Base-by-base conservation (phyloP, 1,284 basidiomycete species). In the Heterobasidion annosum region DNA sequence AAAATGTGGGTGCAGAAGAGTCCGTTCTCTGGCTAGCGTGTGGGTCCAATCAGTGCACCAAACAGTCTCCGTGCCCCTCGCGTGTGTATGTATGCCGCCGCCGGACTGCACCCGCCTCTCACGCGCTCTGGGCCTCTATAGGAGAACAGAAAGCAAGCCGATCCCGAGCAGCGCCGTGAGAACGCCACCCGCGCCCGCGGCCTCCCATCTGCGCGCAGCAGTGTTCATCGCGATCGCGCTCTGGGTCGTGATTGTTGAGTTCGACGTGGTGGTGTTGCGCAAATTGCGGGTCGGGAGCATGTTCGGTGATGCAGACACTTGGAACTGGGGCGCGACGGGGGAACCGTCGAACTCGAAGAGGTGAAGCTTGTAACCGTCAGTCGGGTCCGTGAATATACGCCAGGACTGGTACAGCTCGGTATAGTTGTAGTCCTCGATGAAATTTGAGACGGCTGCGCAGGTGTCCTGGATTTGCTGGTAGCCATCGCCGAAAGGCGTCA, bases 401-500 rank as follows among this genome's bases (percentile, higher is more conserved):
- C 82, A 90, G 7, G 61, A 58, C 50, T 62, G 55, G 68, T 79
- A 81, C 45, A 78, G 63, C 63, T 85, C 82, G 7, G 81, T 85
- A 59, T 78, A 64, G 72, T 91, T 87, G 78, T 92, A 95, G 55
- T 75, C 71, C 63, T 92, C 84, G 64, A 95, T 80, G 65, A 93
- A 84, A 68, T 93, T 91, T 33, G 92, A 92, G 6, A 79, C 74
- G 3, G 91, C 88, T 1, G 86, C 88, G 65, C 94, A 98, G 0
- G 91, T 84, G 62, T 94, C 87, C 73, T 98, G 92, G 49, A 96
- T 80, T 72, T 94, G 92, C 67, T 95, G 91, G 70, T 81, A 91
- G 13, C 93, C 93, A 66, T 97, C 93, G 13, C 74, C 77, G 59
- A 89, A 79, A 1, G 92, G 88, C 1, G 65, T 73, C 63, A 91